A percentile compares a stretch with the other conserved stretches of the same genome.
Conservation (phyloP, 768 basidiomycete genomes). For the Multifurca ochricompacta region DNA sequence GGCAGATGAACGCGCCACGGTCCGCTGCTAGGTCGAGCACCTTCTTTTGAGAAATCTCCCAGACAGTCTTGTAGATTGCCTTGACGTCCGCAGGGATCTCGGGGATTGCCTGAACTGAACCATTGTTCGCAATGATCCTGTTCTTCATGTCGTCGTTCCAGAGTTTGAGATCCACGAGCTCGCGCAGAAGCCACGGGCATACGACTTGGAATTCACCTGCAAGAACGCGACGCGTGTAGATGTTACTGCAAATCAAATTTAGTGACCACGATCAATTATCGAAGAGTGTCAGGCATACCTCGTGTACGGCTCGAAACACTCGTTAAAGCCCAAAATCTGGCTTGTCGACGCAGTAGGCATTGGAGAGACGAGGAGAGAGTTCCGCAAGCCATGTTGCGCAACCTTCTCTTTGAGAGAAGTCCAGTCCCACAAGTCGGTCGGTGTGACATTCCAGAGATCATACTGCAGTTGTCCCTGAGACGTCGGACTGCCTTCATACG, state of each 20-base stretch:
- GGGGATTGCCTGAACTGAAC: conserved; percentile 80
- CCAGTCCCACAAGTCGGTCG: conserved; percentile 92
- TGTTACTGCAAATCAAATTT: conserved; percentile 58
- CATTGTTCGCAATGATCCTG: conserved; percentile 96
- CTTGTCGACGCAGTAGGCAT: conserved; percentile 99
- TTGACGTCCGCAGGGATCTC: conserved; percentile 86
- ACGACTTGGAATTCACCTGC: conserved; percentile 99
- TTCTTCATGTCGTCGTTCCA: conserved; percentile 99
- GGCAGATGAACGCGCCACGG: conserved; percentile 96
- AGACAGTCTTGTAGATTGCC: conserved; percentile 99
- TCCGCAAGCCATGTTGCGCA: conserved; percentile 69
- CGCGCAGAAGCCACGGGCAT: conserved; percentile 97
- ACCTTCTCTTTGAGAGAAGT: conserved; percentile 78
- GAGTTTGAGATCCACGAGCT: conserved; percentile 88
- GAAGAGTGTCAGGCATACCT: conserved; percentile 39
- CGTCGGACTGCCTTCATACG: conserved; percentile 88
- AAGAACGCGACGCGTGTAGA: conserved; percentile 98
- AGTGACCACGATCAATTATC: not conserved
- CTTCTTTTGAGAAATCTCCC: conserved; percentile 99
- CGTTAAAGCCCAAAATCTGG: conserved; percentile 97
- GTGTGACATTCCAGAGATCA: conserved; percentile 92
- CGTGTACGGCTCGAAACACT: conserved; percentile 99
- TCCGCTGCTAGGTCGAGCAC: conserved; percentile 98
- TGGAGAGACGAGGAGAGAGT: conserved; percentile 87
- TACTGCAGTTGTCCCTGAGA: conserved; percentile 83